Base-by-base conservation (phyloP, 306 rosid genomes). In the Abrus pulchellus region DNA sequence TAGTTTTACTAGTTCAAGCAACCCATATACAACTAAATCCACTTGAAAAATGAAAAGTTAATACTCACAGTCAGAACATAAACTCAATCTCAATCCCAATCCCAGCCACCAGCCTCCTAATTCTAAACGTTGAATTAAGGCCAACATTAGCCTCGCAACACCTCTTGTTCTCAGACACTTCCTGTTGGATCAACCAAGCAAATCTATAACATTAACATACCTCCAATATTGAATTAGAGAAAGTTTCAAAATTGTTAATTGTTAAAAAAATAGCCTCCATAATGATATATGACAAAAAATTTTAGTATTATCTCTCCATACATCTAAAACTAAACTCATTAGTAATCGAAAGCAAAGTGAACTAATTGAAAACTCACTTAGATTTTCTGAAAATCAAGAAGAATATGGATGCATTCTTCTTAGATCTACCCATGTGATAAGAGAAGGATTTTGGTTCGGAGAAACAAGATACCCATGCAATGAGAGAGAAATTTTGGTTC, bases 161-260 rank as follows among this genome's bases (percentile, higher is more conserved):
- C 29, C 99, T 89, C 90, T 95, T 93, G 88, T 95, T 95, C 83
- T 93, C 98, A 1, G 98, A 97, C 10, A 93, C 96, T 91, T 89
- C 99, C 98, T 95, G 90, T 82, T 65, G 71, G 29, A 75, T 53
- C 57, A 20, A 20, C 20, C 14, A 32, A 70, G 29, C 33, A 57
- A 36, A 36, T 60, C 83, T n/a, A n/a, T n/a, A n/a, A 64, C 64
- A 52, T 74, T 65, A 68, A 84, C 93, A 69, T 89, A 94, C 98
- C 87, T 93, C 97, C 72, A 94, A 63, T 34, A 90, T 83, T 5
- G 85, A 90, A 85, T 94, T 84, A 75, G 98, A 92, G 72, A 94
- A 83, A 72, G 20, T 8, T 72, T 76, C 45, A 74, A 70, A 54
- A 14, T 40, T 14, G 32, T 2, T 64, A 78, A 63, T 59, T 28